phyloP scores from a whole-genome alignment of 306 rosid genomes.

The Ochetophila trinervis region DNA sequence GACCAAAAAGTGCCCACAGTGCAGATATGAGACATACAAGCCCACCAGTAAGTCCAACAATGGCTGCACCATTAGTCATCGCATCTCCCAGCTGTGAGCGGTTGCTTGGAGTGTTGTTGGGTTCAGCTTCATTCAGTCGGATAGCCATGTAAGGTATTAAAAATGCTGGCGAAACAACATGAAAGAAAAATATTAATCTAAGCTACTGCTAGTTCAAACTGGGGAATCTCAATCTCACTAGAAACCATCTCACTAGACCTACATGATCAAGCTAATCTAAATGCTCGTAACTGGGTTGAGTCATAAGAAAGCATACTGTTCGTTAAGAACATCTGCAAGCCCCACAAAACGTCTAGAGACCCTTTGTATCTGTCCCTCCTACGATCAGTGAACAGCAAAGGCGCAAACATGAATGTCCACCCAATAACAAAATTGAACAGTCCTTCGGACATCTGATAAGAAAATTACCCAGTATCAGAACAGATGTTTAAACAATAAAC shows the following conservation, averaged over 20 bases:
- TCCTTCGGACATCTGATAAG: conserved; percentile 76
- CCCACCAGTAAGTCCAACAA: conserved; percentile 75
- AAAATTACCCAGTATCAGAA: conserved; percentile 19
- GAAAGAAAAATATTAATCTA: neutral
- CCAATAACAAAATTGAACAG: conserved; percentile 87
- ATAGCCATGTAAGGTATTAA: conserved; percentile 96
- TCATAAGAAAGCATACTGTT: conserved; percentile 52
- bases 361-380: conserved; percentile 64
- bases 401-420: conserved; percentile 95
- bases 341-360: conserved; percentile 73
- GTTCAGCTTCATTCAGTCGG: conserved; percentile 61
- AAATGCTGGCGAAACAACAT: conserved; percentile 57
- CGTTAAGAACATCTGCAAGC: conserved; percentile 90
- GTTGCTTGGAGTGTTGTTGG: conserved; percentile 33
- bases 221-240: neutral
- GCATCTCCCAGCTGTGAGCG: conserved; percentile 55
- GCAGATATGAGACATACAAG: conserved; percentile 53
- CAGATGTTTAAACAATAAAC: neutral
- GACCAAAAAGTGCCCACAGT: conserved; percentile 67
- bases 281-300: conserved; percentile 1
- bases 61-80: conserved; percentile 59
- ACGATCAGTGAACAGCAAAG: conserved; percentile 70
- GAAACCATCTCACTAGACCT: neutral
- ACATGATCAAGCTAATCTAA: conserved; percentile 16
- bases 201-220: neutral